Evolutionary conservation across 208 protist genomes (phyloP).

Genomic region (Wallacemonas collosoma): DNA sequence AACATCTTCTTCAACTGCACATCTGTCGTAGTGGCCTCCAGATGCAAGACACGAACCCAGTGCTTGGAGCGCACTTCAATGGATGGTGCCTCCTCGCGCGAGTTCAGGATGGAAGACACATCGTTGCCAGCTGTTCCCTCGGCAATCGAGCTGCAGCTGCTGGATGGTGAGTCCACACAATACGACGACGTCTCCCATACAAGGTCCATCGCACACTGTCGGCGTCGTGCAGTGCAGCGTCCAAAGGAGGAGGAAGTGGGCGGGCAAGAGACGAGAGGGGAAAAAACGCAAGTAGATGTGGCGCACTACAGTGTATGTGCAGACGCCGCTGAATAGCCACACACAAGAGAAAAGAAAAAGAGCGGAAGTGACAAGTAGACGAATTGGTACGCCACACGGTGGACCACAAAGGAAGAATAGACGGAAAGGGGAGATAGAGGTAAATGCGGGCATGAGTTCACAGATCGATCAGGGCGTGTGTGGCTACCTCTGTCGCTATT

Average conservation of each 20-base stretch:
- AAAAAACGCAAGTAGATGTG: too few relatives aligned
- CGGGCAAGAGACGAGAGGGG: too few relatives aligned
- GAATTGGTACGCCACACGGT: too few relatives aligned
- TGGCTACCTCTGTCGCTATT: too few relatives aligned
- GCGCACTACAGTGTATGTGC: neutral
- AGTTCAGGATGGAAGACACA: slow-evolving; percentile 60
- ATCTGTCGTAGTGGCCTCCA: slow-evolving; percentile 56
- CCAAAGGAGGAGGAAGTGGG: too few relatives aligned
- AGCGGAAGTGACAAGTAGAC: too few relatives aligned
- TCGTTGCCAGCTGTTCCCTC: slow-evolving; percentile 78
- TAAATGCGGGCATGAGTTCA: neutral
- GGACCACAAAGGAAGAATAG: too few relatives aligned
- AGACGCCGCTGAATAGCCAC: too few relatives aligned
- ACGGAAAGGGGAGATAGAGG: too few relatives aligned
- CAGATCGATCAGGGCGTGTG: too few relatives aligned
- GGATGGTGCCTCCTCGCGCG: slow-evolving; percentile 31
- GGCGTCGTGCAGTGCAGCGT: too few relatives aligned
- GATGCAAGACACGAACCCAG: slow-evolving; percentile 69
- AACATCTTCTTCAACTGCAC: slow-evolving; percentile 72
- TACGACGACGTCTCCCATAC: slow-evolving; percentile 18
- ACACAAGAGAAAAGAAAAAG: too few relatives aligned
- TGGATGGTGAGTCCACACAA: slow-evolving; percentile 22
- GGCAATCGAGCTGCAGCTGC: slow-evolving; percentile 58
- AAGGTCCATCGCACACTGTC: slow-evolving; percentile 3
- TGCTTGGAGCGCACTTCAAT: slow-evolving; percentile 35